A percentile compares a stretch with the other conserved stretches of the same genome.
These are phyloP conservation scores for Talaromyces ruber DNA, from an alignment of 495 filamentous ascomycete genomes.

Conservation along the genomic window DNA sequence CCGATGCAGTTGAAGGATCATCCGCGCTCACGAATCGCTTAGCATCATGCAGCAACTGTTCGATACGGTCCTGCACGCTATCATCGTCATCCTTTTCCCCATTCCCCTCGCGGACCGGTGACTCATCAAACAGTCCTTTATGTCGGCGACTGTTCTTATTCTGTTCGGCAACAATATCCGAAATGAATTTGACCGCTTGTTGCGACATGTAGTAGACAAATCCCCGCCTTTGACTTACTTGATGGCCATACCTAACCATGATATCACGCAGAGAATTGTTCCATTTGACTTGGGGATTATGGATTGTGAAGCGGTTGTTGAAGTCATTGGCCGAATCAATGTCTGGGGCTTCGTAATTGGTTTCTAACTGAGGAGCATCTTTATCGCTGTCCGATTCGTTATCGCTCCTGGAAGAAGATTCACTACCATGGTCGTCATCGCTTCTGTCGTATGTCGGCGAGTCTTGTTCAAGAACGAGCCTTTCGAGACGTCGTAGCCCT, in stretches of 20 bases:
- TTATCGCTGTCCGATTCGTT: conserved; percentile 32
- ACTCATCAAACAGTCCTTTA: conserved; percentile 16
- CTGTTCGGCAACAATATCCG: conserved; percentile 95
- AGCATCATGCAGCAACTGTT: conserved; percentile 76
- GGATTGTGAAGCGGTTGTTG: conserved; percentile 96
- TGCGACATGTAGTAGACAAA: conserved; percentile 98
- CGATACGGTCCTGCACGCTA: conserved; percentile 76
- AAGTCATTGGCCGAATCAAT: conserved; percentile 82
- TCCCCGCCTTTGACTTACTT: conserved; percentile 89
- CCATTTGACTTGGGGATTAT: conserved; percentile 97
- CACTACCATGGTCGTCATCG: conserved; percentile 38
- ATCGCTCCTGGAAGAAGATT: conserved; percentile 35
- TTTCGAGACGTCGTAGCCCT: conserved; percentile 61
- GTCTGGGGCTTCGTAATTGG: conserved; percentile 28
- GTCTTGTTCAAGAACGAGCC: conserved; percentile 41
- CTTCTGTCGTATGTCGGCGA: conserved; percentile 16
- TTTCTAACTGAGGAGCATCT: conserved; percentile 32
- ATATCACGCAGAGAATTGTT: conserved; percentile 94
- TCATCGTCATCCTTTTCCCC: conserved; percentile 47
- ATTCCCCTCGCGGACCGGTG: conserved; percentile 18
- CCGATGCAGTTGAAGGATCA: conserved; percentile 21
- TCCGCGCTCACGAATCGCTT: conserved; percentile 76
- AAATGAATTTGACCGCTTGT: conserved; percentile 92
- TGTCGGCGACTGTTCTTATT: conserved; percentile 51
- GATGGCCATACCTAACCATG: conserved; percentile 93